A percentile compares a stretch with the other conserved stretches of the same genome.
Evolutionary conservation across 495 filamentous ascomycete genomes (phyloP).

Genomic region (Aeminium ludgeri): DNA sequence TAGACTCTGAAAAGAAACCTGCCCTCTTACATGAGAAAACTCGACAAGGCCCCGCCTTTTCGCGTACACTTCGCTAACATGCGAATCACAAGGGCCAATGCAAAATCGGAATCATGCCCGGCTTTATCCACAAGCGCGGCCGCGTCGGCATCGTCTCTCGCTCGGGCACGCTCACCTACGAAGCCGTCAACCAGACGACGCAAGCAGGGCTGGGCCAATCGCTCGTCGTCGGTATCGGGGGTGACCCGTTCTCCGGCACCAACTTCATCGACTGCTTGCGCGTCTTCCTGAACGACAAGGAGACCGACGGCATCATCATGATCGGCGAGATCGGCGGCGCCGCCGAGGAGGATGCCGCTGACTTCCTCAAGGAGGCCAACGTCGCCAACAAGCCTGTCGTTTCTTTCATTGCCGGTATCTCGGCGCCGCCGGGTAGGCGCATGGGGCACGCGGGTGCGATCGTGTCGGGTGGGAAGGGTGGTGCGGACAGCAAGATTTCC

Average conservation of each 20-base stretch:
- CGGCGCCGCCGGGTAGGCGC: conserved; percentile 81
- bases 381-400: conserved; percentile 88
- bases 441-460: conserved; percentile 99
- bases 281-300: conserved; percentile 88
- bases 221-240: conserved; percentile 94
- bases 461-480: conserved; percentile 91
- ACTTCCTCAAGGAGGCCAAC: conserved; percentile 86
- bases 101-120: conserved; percentile 99
- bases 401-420: conserved; percentile 96
- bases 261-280: conserved; percentile 99
- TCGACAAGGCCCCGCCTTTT: too few species aligned
- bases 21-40: too few species aligned
- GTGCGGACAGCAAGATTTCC: conserved; percentile 90
- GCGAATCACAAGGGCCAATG: conserved; percentile 70
- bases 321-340: conserved; percentile 97
- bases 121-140: conserved; percentile 99
- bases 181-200: conserved; percentile 99
- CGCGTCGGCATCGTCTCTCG: conserved; percentile 96
- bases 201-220: conserved; percentile 92
- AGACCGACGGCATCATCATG: conserved; percentile 99
- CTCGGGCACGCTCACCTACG: conserved; percentile 96
- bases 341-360: conserved; percentile 93
- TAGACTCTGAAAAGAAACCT: conserved; percentile 5
- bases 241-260: conserved; percentile 95
- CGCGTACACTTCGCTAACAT: too few species aligned